Percentiles rank a stretch among this genome's conserved stretches.
Conservation (phyloP, 805 yeast species). For the Yamadazyma philogaea region DNA sequence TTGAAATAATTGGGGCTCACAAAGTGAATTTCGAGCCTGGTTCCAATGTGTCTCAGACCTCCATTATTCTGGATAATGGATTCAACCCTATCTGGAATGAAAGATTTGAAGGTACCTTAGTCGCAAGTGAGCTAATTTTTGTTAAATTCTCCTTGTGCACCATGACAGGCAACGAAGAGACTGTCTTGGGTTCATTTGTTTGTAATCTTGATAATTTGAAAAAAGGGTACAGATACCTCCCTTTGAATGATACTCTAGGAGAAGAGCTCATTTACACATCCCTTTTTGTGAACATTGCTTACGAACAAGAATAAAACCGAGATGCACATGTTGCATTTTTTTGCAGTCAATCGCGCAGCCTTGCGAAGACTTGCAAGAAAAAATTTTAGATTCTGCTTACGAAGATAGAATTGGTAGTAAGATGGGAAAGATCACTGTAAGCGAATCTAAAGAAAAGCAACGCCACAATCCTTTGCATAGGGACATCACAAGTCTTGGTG, state of each 20-base stretch:
- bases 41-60: conserved; percentile 14
- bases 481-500: conserved; percentile 73
- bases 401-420: background rate
- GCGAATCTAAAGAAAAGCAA: conserved; percentile 49
- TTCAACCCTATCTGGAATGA: conserved; percentile 85
- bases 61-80: conserved; percentile 61
- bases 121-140: conserved; percentile 51
- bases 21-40: conserved; percentile 22
- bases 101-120: conserved; percentile 40
- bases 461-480: conserved; percentile 81
- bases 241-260: conserved; percentile 73
- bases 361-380: conserved; percentile 7
- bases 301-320: conserved; percentile 1
- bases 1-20: conserved; percentile 55
- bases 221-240: conserved; percentile 79
- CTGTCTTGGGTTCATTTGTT: conserved; percentile 55
- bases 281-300: conserved; percentile 34
- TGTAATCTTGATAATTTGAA: conserved; percentile 61
- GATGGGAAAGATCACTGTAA: conserved; percentile 67
- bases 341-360: conserved; percentile 5
- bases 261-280: conserved; percentile 61
- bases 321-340: background rate
- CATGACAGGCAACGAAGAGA: conserved; percentile 23
- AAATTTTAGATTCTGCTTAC: conserved; percentile 7
- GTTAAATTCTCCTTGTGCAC: conserved; percentile 51